Percentiles rank a stretch among this genome's conserved stretches.
Conservation (phyloP, 2,329 filamentous ascomycete genomes). For the Didymella lethalis region DNA sequence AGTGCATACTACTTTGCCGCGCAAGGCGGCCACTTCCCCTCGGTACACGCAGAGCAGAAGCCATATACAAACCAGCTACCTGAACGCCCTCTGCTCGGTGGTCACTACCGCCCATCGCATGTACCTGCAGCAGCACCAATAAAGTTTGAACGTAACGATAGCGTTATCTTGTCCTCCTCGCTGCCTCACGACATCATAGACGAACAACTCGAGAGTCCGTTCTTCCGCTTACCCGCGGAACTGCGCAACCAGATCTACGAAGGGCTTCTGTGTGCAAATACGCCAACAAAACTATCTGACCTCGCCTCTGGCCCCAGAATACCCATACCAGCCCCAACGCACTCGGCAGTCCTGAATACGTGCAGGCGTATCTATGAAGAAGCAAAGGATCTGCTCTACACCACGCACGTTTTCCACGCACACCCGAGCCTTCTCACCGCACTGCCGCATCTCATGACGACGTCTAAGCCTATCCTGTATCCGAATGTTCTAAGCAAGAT, state of each 20-base stretch:
- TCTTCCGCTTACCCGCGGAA: conserved; percentile 64
- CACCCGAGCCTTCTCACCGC: conserved; percentile 57
- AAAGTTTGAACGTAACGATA: conserved; percentile 15
- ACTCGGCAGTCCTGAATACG: conserved; percentile 53
- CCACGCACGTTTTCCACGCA: conserved; percentile 59
- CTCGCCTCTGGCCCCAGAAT: conserved; percentile 17
- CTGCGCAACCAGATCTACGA: conserved; percentile 67
- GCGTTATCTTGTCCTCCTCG: conserved; percentile 1
- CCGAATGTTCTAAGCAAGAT: conserved; percentile 48
- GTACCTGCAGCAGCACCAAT: conserved; percentile 16
- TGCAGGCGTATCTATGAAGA: conserved; percentile 54
- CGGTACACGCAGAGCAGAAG: conserved; percentile 15
- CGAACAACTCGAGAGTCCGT: conserved; percentile 26
- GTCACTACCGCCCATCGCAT: conserved; percentile 14
- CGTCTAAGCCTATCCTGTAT: conserved; percentile 49
- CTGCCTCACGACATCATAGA: conserved; percentile 3
- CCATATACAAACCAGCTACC: conserved; percentile 15
- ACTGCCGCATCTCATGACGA: conserved; percentile 53
- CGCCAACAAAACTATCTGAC: conserved; percentile 15
- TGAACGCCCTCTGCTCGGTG: conserved; percentile 21
- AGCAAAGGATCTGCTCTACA: conserved; percentile 57
- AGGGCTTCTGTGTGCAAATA: conserved; percentile 46
- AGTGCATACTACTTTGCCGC: conserved; percentile 33
- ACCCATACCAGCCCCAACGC: conserved; percentile 32
- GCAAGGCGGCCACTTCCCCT: conserved; percentile 31